Base-by-base conservation (phyloP, 169 alveolate genomes). In the Eimeria brunetti region DNA sequence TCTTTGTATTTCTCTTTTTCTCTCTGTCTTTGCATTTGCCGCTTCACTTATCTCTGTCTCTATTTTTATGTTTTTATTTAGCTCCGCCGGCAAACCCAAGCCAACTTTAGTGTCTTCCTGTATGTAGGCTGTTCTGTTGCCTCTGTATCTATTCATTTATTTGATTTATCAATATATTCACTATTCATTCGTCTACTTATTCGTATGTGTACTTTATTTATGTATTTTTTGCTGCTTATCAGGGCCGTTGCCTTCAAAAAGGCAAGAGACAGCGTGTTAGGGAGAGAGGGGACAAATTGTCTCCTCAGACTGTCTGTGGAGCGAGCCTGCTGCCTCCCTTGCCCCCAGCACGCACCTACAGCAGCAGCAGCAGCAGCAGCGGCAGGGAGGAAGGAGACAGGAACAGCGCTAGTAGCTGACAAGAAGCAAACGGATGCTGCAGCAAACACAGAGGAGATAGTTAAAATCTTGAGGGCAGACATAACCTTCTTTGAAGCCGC, bases 211-310 rank as follows among this genome's bases (percentile, higher is more conserved):
- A n/a, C n/a, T 16, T 58, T 58, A 16, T 58, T 16, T 6, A 22
- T 30, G 44, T 62, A 2, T 85, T 67, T 38, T 60, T 56, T 41
- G 80, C n/a, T 85, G 49, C 20, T 9, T 1, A 9, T 27, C 80
- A 85, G 92, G 24, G 92, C 81, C 8, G 76, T 62, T 1, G 92
- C 92, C 12, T 85, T 85, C 60, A 85, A 62, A 62, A 85, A 85
- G 69, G 92, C 92, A 20, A 33, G 92, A 22, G 92, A 85, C 81
- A 20, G 24, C 22, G 36, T 62, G 5, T 30, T 85, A 46, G 81
- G 80, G 53, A 36, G 49, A n/a, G 76, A 41, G 60, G 92, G 92
- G 62, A 51, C 92, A 8, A 67, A 85, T 62, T 56, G 60, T 33
- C 27, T 85, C 80, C 51, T 85, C 44, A 44, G 92, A 8, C 18